Evolutionary conservation across 2,329 filamentous ascomycete genomes (phyloP), one percentile per base, ranked within the genome.

Genomic region (Plectosphaerella cucumerina): DNA sequence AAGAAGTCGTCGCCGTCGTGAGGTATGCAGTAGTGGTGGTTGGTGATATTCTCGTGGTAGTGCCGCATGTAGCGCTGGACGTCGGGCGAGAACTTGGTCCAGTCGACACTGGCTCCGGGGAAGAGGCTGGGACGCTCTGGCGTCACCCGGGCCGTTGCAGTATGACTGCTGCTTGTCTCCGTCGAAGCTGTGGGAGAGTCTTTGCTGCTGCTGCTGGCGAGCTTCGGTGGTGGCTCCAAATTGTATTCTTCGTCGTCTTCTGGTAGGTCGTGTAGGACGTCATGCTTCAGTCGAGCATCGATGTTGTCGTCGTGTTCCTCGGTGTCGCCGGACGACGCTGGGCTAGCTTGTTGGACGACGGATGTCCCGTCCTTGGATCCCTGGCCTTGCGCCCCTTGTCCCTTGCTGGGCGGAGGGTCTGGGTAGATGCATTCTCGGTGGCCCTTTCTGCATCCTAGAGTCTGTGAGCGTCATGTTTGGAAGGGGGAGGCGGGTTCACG

Each of bases 401-500:
- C 65, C 56, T 76, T 79, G 37, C 71, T 60, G 10, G 71, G 65
- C 44, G 82, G 72, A 26, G 85, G 75, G 45, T 93, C 90, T 3
- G 94, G 93, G 66, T 97, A 99, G 52, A 88, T 78, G 66, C 94
- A 99, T 57, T 96, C 90, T 70, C 94, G 82, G 59, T 85, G 89
- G 47, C 93, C 94, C 70, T 97, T 99, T 60, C 85, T 87, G 69
- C 94, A 99, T 62, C 93, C 91, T 87, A 54, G 41, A 14, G 47
- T 50, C 37, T 31, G 26, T 31, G 26, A 31, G 26, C n/a, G 61
- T 68, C 55, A 68, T n/a, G 66, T 56, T 18, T 37, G 20, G n/a
- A n/a, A n/a, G n/a, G 42, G 33, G 35, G 15, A 39, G 41, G 43
- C n/a, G 10, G 18, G 34, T 42, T 34, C 20, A 35, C 54, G 60